A percentile compares a stretch with the other conserved stretches of the same genome.
phyloP scores from a whole-genome alignment of 2,329 filamentous ascomycete genomes.

The Plectosphaerella plurivora region DNA sequence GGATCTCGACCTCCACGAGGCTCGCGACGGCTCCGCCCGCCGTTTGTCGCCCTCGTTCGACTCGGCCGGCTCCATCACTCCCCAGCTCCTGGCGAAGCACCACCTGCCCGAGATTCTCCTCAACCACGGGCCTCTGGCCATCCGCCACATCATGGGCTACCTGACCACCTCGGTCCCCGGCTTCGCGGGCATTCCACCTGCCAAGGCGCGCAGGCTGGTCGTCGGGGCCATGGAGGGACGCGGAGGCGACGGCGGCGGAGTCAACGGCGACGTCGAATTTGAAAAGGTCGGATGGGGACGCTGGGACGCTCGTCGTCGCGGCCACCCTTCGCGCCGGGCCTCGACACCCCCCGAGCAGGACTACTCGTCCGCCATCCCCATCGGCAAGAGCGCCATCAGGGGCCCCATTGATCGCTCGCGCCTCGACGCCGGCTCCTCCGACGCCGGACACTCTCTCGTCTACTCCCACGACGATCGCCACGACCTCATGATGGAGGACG shows the following conservation, averaged over 20 bases:
- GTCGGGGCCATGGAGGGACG: slow-evolving; percentile 88
- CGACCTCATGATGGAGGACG: slow-evolving; percentile 70
- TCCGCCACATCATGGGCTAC: slow-evolving; percentile 93
- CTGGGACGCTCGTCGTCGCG: slow-evolving; percentile 80
- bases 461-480: slow-evolving; percentile 70
- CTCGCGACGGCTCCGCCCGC: slow-evolving; percentile 39
- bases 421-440: slow-evolving; percentile 49
- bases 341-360: slow-evolving; percentile 37
- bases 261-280: slow-evolving; percentile 72
- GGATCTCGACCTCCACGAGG: slow-evolving; percentile 80
- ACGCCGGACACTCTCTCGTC: slow-evolving; percentile 65
- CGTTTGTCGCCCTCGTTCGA: slow-evolving; percentile 52
- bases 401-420: slow-evolving; percentile 39
- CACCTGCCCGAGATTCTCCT: slow-evolving; percentile 89
- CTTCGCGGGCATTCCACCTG: slow-evolving; percentile 81
- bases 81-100: slow-evolving; percentile 78
- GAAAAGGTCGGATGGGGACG: slow-evolving; percentile 97
- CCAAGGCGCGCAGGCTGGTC: slow-evolving; percentile 85
- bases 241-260: slow-evolving; percentile 53
- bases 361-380: slow-evolving; percentile 52
- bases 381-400: slow-evolving; percentile 38
- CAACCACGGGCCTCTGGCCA: slow-evolving; percentile 84
- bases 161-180: slow-evolving; percentile 90
- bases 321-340: slow-evolving; percentile 45
- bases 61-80: slow-evolving; percentile 76